Evolutionary conservation across 2,329 filamentous ascomycete species (phyloP), one percentile per base, ranked within the genome.

Genomic region (Decorospora gaudefroyi): DNA sequence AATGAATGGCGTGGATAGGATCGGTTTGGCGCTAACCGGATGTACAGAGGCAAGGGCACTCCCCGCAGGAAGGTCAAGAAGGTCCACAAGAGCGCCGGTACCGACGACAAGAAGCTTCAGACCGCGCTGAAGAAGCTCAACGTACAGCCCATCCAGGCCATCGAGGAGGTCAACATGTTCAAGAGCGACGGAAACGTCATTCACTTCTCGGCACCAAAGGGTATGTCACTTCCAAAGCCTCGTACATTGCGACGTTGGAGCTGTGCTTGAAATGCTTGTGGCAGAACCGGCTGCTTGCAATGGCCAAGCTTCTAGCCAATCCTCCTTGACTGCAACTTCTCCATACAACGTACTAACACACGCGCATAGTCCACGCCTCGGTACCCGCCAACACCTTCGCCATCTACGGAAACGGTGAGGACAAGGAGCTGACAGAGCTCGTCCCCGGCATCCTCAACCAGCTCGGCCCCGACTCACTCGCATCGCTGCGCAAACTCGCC

Each of bases 131-230:
- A 99, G 88, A 99, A 99, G 87, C 85, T 99, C 76, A 97, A 97
- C 78, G 92, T 95, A 49, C 93, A 99, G 84, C 93, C 93, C 69
- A 97, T 99, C 78, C 91, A 95, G 81, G 90, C 88, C 61, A 99
- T 99, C 69, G 93, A 99, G 85, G 93, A 99, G 82, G 93, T 99
- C 75, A 99, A 99, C 87, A 99, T 99, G 93, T 99, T 99, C 87
- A 99, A 99, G 88, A 87, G 88, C 73, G 93, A 99, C 74, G 93
- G 93, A 76, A 99, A 99, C 76, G 93, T 99, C 76, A 97, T 99
- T 72, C 93, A 99, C 84, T 99, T 99, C 75, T 87, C 90, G 68
- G 89, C 89, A 70, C 93, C 93, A 66, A 96, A 96, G 83, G 93
- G 93, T 97, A 78, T 71, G 83, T 65, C 31, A 29, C 18, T n/a